phyloP scores from a whole-genome alignment of 1,284 basidiomycete genomes.

The Sporisorium sorghi region DNA sequence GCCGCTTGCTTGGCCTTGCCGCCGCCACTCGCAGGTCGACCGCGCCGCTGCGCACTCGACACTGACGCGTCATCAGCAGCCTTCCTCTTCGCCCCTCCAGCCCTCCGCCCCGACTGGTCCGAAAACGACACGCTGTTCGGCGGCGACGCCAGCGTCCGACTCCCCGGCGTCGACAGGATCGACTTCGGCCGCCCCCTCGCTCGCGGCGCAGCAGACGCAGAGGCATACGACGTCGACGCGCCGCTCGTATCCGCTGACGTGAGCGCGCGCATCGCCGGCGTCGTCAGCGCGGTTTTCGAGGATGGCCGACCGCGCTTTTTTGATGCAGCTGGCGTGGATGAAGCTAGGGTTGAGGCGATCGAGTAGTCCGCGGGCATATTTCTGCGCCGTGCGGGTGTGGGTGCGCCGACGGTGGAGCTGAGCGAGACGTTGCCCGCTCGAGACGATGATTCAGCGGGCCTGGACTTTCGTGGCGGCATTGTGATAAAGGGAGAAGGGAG shows the following conservation, averaged over 20 bases:
- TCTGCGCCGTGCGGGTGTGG: constrained; percentile 19
- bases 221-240: constrained; percentile 17
- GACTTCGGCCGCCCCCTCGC: constrained; percentile 32
- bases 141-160: constrained; percentile 11
- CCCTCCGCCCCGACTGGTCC: constrained; percentile 15
- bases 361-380: constrained; percentile 20
- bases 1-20: constrained; percentile 12
- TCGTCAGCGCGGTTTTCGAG: constrained; percentile 21
- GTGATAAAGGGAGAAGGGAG: neutral
- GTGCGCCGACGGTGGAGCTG: constrained; percentile 35
- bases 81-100: constrained; percentile 10
- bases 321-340: constrained; percentile 14
- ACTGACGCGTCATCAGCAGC: neutral
- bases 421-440: constrained; percentile 29
- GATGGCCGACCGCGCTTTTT: constrained; percentile 22
- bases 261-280: constrained; percentile 21
- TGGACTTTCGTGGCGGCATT: constrained; percentile 11
- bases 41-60: constrained; percentile 5
- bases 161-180: constrained; percentile 16
- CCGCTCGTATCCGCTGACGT: constrained; percentile 12
- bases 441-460: constrained; percentile 12
- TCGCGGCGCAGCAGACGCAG: constrained; percentile 4
- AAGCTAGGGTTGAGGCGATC: constrained; percentile 25
- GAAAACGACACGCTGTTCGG: constrained; percentile 27
- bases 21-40: constrained; percentile 19